A percentile compares a stretch with the other conserved stretches of the same genome.
Conservation (phyloP, 176 grass and related monocot species). For the Dactylis glomerata region DNA sequence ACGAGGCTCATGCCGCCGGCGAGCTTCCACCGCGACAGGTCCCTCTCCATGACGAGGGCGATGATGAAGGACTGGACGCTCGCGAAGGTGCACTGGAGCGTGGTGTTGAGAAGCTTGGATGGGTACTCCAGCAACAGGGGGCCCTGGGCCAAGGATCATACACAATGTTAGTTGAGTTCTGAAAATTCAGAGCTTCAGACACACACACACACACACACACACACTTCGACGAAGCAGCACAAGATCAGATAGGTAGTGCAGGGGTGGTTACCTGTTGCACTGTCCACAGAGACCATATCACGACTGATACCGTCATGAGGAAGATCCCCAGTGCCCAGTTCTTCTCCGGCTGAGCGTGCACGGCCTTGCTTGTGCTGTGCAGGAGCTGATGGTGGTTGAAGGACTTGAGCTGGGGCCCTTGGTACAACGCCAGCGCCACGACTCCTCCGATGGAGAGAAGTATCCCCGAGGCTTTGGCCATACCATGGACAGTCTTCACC, state of each 20-base stretch:
- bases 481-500: slow-evolving; percentile 43
- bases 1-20: slow-evolving; percentile 42
- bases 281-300: slow-evolving; percentile 60
- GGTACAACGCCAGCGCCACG: slow-evolving; percentile 60
- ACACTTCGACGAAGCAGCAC: neutral
- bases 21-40: slow-evolving; percentile 70
- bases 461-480: slow-evolving; percentile 45
- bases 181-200: neutral
- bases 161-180: neutral
- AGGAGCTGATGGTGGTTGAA: slow-evolving; percentile 53
- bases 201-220: neutral
- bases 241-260: no score
- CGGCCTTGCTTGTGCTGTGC: neutral
- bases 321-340: slow-evolving; percentile 61
- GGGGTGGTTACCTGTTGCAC: slow-evolving; percentile 63
- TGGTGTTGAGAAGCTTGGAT: slow-evolving; percentile 67
- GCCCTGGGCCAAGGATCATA: slow-evolving; percentile 17
- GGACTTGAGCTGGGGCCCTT: slow-evolving; percentile 56
- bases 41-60: slow-evolving; percentile 55
- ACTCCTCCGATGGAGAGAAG: slow-evolving; percentile 63
- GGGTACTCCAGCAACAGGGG: slow-evolving; percentile 59
- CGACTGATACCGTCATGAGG: slow-evolving; percentile 48
- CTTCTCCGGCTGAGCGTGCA: neutral
- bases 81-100: slow-evolving; percentile 59
- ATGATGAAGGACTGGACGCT: slow-evolving; percentile 54